Evolutionary conservation across 331 rosid species (phyloP).

Genomic region (Prunus yedoensis): DNA sequence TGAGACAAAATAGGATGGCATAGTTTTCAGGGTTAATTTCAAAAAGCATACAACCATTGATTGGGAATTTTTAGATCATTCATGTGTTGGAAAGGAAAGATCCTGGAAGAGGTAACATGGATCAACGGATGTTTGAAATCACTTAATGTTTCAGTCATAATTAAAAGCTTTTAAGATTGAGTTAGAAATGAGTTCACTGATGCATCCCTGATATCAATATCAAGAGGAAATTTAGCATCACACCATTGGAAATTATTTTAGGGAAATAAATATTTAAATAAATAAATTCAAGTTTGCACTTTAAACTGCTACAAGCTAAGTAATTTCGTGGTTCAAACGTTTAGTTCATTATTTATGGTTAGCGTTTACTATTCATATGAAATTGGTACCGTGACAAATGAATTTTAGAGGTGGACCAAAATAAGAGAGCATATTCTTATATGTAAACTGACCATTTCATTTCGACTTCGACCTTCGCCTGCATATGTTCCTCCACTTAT

Average conservation of each 20-base stretch:
- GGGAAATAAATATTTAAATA: background rate
- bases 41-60: background rate
- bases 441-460: constrained; percentile 21
- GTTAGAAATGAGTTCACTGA: background rate
- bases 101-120: background rate
- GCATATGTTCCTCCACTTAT: constrained; percentile 69
- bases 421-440: background rate
- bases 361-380: background rate
- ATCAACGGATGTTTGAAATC: background rate
- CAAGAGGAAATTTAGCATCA: background rate
- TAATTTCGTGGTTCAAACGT: background rate
- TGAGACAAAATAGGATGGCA: background rate
- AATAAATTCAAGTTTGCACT: background rate
- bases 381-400: background rate
- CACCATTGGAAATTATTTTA: background rate
- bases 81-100: background rate
- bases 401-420: background rate
- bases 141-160: background rate
- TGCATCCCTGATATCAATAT: background rate
- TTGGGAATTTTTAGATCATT: background rate
- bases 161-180: background rate
- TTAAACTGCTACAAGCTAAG: background rate
- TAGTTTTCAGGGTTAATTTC: background rate
- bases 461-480: constrained; percentile 27
- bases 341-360: background rate